Evolutionary conservation across 2,329 filamentous ascomycete genomes (phyloP).

Genomic region (Apiospora arundinis): DNA sequence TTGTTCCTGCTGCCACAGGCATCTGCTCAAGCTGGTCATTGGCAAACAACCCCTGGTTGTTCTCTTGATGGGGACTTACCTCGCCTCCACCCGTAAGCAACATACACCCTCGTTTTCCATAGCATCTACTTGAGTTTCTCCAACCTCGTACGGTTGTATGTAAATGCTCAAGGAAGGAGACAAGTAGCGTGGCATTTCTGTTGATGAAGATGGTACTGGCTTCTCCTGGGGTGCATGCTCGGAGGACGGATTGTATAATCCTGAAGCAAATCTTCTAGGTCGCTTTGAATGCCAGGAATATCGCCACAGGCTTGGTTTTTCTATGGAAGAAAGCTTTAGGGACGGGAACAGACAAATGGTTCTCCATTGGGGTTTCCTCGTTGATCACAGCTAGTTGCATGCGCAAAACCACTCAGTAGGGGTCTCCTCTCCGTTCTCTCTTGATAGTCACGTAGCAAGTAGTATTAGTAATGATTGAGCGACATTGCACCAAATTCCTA

Average conservation of each 20-base stretch:
- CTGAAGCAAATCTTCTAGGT: background rate
- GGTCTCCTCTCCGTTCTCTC: background rate
- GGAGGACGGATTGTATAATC: background rate
- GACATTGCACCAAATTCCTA: background rate
- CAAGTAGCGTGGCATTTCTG: background rate
- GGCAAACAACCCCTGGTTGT: background rate
- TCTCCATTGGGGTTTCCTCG: background rate
- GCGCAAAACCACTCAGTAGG: background rate
- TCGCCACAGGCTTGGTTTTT: background rate
- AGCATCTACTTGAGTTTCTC: background rate
- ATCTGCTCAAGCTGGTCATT: background rate
- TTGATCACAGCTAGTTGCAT: background rate
- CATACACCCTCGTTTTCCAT: no score
- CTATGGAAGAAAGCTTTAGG: background rate
- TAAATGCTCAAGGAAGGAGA: background rate
- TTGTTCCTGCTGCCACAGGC: background rate
- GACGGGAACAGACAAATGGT: background rate
- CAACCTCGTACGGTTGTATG: background rate
- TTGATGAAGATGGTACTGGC: background rate
- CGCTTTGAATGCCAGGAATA: background rate
- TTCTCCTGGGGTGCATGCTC: background rate
- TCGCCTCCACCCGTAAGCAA: background rate
- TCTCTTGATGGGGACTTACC: no score
- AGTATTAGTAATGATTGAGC: background rate
- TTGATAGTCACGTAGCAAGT: slow-evolving; percentile 3